These are phyloP conservation scores for Ustilago shanxiensis DNA, from an alignment of 1,284 basidiomycete species.

Conservation along the genomic window DNA sequence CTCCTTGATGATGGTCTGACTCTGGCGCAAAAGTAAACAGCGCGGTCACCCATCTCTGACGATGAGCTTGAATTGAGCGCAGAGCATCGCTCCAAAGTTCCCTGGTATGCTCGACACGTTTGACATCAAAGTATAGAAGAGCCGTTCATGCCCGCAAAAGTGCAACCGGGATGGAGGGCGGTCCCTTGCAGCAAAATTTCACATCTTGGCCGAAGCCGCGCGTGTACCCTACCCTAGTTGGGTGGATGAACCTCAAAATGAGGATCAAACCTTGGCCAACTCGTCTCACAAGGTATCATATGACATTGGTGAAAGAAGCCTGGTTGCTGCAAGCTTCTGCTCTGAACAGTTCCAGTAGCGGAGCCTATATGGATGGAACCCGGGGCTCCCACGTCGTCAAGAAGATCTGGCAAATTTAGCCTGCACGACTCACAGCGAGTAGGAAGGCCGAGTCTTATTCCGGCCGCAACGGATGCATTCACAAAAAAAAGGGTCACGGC, in stretches of 20 bases:
- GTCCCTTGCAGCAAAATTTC: slow-evolving; percentile 15
- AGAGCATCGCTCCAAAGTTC: too few species aligned
- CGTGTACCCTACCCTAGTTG: too few species aligned
- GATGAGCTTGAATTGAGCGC: too few species aligned
- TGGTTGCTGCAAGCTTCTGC: too few species aligned
- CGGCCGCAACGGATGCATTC: slow-evolving; percentile 30
- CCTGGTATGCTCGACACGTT: too few species aligned
- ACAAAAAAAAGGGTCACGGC: slow-evolving; percentile 1
- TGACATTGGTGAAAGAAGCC: too few species aligned
- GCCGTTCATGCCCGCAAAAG: not conserved
- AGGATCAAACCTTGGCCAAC: not conserved
- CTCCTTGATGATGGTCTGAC: too few species aligned
- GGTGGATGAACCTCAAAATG: not conserved
- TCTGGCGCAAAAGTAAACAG: too few species aligned
- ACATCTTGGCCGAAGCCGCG: not conserved
- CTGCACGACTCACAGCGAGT: slow-evolving; percentile 7
- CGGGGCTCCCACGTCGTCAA: not conserved
- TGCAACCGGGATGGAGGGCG: slow-evolving; percentile 1
- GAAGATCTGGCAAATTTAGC: not conserved
- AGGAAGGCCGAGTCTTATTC: slow-evolving; percentile 32
- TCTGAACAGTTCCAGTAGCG: not conserved
- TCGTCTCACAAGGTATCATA: too few species aligned
- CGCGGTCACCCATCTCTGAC: too few species aligned
- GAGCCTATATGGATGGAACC: not conserved
- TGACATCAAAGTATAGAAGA: too few species aligned